Base-by-base conservation (phyloP, 805 yeast species). In the Kazachstania taianensis region DNA sequence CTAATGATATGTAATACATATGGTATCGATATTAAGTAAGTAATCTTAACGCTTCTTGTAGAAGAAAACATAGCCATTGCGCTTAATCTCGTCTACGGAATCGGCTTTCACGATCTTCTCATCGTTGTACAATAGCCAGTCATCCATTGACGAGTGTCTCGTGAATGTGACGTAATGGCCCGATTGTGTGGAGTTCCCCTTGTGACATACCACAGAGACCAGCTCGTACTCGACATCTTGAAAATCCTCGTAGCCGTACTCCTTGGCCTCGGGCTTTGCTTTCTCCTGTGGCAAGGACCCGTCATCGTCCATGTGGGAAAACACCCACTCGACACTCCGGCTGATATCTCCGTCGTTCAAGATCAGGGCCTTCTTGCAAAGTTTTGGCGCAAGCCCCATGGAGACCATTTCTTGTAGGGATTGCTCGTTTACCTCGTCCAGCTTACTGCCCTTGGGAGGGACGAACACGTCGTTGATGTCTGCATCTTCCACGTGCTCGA, bases 121-220 rank as follows among this genome's bases (percentile, higher is more conserved):
- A 53, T 86, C 96, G 52, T 86, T 86, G 61, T 75, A 87, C 29
- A 86, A 62, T 2, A 80, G 78, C 94, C 94, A 85, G 36, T 65
- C 61, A 9, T 43, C 52, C 7, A 53, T 40, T n/a, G n/a, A n/a
- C 1, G 10, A 1, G 40, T 73, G 71, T 38, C 66, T 70, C 22
- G 82, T 64, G 49, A 81, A 86, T 1, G 78, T 82, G 28, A 87
- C 96, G 56, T 86, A 86, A 55, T 86, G 96, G 1, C 96, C 96
- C 0, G 94, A 82, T 46, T 87, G 95, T 1, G 84, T 80, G 9
- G 94, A 80, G 2, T 75, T 67, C 6, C 96, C 96, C 55, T 86
- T 87, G 57, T 86, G 96, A 53, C 95, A 85, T 12, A 87, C 66
- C 5, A 82, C 78, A 0, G 81, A 80, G 30, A 69, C 65, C 32